Percentiles rank a stretch among this genome's conserved stretches.
Conservation (phyloP, 129 eudicot genomes). For the Helianthus tuberosus region DNA sequence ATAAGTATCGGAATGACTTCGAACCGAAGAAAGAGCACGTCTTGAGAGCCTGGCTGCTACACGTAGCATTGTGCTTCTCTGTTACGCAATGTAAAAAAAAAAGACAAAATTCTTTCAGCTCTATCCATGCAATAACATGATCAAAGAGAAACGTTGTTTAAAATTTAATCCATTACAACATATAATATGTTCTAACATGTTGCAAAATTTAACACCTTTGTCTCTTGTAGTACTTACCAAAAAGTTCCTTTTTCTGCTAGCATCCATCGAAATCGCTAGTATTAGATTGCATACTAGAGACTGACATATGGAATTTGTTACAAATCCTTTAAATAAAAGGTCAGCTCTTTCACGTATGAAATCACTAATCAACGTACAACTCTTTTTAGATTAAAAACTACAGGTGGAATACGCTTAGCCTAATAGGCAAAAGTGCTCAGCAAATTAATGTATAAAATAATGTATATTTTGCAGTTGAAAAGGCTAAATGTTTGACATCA, state of each 20-base stretch:
- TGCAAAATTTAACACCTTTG: neutral
- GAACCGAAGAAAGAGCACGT: no score
- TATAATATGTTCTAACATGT: neutral
- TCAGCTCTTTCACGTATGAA: neutral
- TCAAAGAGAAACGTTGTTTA: neutral
- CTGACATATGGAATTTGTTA: neutral
- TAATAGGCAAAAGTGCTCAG: neutral
- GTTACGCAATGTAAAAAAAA: conserved; percentile 22
- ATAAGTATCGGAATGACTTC: no score
- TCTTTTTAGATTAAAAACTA: neutral
- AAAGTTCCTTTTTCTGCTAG: neutral
- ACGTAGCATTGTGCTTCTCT: conserved; percentile 60
- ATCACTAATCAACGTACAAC: conserved; percentile 8
- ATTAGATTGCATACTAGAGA: neutral
- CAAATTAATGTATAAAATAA: no score
- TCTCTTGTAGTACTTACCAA: neutral
- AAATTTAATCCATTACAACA: neutral
- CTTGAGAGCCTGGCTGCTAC: no score
- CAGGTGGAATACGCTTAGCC: neutral
- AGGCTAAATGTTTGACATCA: neutral
- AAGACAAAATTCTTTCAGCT: neutral
- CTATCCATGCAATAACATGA: conserved; percentile 1
- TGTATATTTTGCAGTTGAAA: neutral
- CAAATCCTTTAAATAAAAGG: neutral
- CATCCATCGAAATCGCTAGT: neutral